Base-by-base conservation (phyloP, 164 flowering plant genomes). In the Cinnamomum chago region DNA sequence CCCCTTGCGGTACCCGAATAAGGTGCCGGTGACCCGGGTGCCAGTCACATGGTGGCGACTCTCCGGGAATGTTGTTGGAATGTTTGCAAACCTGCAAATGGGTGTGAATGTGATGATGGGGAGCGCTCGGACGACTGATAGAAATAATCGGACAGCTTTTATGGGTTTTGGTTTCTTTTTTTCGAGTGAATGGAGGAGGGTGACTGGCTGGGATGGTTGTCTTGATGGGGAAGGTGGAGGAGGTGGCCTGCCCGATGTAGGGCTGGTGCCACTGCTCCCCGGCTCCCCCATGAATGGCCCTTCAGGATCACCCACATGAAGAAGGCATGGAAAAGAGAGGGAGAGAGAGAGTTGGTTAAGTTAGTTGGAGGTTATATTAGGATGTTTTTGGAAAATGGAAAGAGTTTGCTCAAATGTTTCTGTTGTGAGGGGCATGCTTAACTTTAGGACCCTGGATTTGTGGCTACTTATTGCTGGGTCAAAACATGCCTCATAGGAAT, bases 1-100 rank as follows among this genome's bases (percentile, higher is more conserved):
- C 0, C 90, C 89, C 66, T 88, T 87, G 0, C 94, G 88, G 85
- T 86, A 82, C 14, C 97, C 95, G 79, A 87, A 92, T 2, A 92
- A 72, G 0, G 97, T 92, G 2, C 95, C 94, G 10, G 92, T 90
- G 60, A 90, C 77, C 1, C 87, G 86, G 22, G 78, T 50, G 1
- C 88, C 84, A 5, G 75, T 22, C 20, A 25, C 3, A 14, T 18
- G 11, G 18, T 73, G 71, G 15, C 76, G 71, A 28, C 65, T 30
- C 18, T 77, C 81, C 0, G 81, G 74, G 3, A 72, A 79, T 3
- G n/a, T 66, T 10, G 71, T 27, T 2, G 82, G 83, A 35, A 74
- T 65, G 14, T 67, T 5, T 0, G 92, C 90, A 75, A 90, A 25
- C 67, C 79, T 88, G 78, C 95, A 93, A 1, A 72, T 78, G 0